Evolutionary conservation across 2,329 filamentous ascomycete genomes (phyloP).

Genomic region (Trichoderma gracile): DNA sequence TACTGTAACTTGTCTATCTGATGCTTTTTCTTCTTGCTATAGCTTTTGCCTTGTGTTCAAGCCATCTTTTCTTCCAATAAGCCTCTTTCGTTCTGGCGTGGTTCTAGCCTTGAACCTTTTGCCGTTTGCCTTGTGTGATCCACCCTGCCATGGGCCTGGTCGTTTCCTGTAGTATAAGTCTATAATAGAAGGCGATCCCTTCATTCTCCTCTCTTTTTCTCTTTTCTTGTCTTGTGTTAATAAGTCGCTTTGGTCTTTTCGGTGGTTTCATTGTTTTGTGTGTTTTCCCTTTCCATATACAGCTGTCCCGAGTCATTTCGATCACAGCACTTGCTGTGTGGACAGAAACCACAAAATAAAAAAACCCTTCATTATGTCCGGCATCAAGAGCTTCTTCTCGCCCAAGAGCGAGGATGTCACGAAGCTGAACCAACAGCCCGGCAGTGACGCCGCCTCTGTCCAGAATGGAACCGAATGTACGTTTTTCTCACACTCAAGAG

Average conservation of each 20-base stretch:
- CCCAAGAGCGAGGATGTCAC: constrained; percentile 14
- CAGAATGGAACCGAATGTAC: constrained; percentile 19
- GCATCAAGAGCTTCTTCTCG: constrained; percentile 3
- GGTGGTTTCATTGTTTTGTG: background rate
- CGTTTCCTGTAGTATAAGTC: constrained; percentile 6
- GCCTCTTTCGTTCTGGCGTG: background rate
- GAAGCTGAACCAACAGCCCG: constrained; percentile 5
- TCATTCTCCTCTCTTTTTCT: background rate
- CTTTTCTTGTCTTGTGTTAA: background rate
- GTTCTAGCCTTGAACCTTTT: constrained; percentile 8
- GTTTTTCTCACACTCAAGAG: background rate
- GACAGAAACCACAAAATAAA: background rate
- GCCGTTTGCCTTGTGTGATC: background rate
- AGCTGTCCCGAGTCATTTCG: background rate
- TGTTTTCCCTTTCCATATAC: background rate
- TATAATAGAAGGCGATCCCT: constrained; percentile 7
- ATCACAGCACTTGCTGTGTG: background rate
- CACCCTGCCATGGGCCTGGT: background rate
- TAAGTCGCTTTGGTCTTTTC: background rate
- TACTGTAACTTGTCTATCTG: background rate
- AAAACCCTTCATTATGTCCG: constrained; percentile 8
- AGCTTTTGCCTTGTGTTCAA: no score
- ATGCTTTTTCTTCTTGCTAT: no score
- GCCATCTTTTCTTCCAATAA: no score
- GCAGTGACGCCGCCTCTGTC: constrained; percentile 18